Evolutionary conservation across 1,284 basidiomycete species (phyloP), one percentile per base, ranked within the genome.

Genomic region (Taiwanofungus camphoratus): DNA sequence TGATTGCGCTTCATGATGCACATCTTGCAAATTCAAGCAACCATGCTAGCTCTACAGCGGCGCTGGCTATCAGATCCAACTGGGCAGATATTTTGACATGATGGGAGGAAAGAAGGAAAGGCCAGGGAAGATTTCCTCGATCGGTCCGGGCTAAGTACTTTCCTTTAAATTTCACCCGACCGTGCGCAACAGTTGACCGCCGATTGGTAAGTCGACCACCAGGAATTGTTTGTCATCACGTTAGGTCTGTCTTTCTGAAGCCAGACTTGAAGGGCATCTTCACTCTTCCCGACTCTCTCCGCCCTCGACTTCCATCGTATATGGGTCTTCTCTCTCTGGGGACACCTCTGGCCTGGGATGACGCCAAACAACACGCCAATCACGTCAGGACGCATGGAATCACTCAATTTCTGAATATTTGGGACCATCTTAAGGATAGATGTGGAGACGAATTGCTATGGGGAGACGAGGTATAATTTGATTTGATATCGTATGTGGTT

Each of bases 271-370:
- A 36, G 15, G 29, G 19, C 23, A 12, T 21, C 16, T 21, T 26
- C 22, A 26, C 37, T n/a, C 11, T 29, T 20, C 34, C 41, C 18
- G 19, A 8, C 22, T 35, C 6, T 40, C 7, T 20, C 20, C 5
- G 19, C 23, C 40, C 12, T 23, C 21, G 39, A 23, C 12, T 35
- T 18, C 9, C n/a, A n/a, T n/a, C 19, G 11, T 20, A 9, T n/a
- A 98, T 99, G 96, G 96, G 96, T 48, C 81, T 99, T 38, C 71
- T 99, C 48, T 90, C 85, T 49, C 84, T 97, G 45, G 96, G 96
- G 49, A 99, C 94, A 3, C 93, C 96, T 20, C 79, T 99, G 49
- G 69, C 78, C 39, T 99, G 96, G 96, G 78, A 87, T 44, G 87
- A 98, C 56, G 86, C 92, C 36, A 89, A 87, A 67, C 76, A 82